Percentiles rank a stretch among this genome's conserved stretches.
Conservation (phyloP, 305 asterid genomes). For the Fraxinus platypoda region DNA sequence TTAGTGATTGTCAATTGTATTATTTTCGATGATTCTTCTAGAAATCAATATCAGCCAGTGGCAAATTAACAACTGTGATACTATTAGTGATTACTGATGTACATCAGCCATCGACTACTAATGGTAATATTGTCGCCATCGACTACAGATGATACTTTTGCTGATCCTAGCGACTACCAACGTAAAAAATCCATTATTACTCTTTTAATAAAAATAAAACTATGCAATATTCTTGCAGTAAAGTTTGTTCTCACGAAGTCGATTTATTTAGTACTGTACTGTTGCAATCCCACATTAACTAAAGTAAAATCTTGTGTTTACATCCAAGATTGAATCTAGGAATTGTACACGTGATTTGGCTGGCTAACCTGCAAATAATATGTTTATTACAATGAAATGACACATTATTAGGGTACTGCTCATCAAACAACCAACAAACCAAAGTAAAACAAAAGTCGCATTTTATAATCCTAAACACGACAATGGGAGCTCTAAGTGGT, state of each 20-base stretch:
- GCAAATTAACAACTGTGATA: too few relatives aligned
- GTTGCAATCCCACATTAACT: not conserved
- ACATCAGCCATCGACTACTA: not conserved
- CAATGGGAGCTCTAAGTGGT: not conserved
- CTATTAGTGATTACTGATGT: too few relatives aligned
- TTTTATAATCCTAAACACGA: not conserved
- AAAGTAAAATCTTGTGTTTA: not conserved
- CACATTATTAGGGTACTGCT: conserved; percentile 16
- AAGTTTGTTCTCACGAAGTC: not conserved
- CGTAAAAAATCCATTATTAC: not conserved
- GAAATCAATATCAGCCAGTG: not conserved
- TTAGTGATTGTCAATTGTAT: too few relatives aligned
- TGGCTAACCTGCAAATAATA: not conserved
- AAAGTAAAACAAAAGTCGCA: not conserved
- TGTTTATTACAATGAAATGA: conserved; percentile 1
- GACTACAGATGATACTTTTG: not conserved
- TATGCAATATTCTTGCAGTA: not conserved
- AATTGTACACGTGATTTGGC: not conserved
- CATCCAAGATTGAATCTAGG: not conserved
- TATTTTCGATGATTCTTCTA: too few relatives aligned
- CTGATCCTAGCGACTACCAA: too few relatives aligned
- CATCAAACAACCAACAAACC: conserved; percentile 12
- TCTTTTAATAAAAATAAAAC: too few relatives aligned
- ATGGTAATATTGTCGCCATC: not conserved
- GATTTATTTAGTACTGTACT: not conserved